phyloP scores from a whole-genome alignment of 73 alveolate species.

The Blepharisma japonicum region DNA sequence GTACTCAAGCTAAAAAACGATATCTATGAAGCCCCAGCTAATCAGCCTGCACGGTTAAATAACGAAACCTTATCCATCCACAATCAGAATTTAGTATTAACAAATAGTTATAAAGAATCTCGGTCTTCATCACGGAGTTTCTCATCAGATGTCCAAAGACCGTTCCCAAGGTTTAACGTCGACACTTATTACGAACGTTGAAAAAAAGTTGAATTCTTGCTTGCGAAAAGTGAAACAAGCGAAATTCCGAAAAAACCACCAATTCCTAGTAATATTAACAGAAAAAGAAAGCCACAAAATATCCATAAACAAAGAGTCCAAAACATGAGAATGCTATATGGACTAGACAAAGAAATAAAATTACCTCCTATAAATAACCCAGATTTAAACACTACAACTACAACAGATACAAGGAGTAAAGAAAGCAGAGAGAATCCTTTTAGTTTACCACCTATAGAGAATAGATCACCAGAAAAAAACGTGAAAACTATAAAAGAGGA shows the following conservation, averaged over 20 bases:
- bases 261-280: not conserved
- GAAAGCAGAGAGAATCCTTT: too few relatives aligned
- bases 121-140: not conserved
- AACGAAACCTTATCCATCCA: not conserved
- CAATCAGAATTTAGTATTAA: not conserved
- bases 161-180: not conserved
- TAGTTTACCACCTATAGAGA: not conserved
- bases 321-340: not conserved
- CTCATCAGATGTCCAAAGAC: not conserved
- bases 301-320: not conserved
- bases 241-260: not conserved
- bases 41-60: not conserved
- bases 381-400: too few relatives aligned
- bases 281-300: not conserved
- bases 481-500: too few relatives aligned
- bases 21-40: not conserved
- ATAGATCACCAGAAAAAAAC: not conserved
- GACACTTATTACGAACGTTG: not conserved
- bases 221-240: not conserved
- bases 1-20: conserved; percentile 32
- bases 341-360: conserved; percentile 7
- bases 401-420: too few relatives aligned
- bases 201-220: not conserved
- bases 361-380: not conserved
- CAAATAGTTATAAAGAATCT: not conserved